These are phyloP conservation scores for Xanthoparmelia taractica DNA, from an alignment of 495 filamentous ascomycete species.

Conservation along the genomic window DNA sequence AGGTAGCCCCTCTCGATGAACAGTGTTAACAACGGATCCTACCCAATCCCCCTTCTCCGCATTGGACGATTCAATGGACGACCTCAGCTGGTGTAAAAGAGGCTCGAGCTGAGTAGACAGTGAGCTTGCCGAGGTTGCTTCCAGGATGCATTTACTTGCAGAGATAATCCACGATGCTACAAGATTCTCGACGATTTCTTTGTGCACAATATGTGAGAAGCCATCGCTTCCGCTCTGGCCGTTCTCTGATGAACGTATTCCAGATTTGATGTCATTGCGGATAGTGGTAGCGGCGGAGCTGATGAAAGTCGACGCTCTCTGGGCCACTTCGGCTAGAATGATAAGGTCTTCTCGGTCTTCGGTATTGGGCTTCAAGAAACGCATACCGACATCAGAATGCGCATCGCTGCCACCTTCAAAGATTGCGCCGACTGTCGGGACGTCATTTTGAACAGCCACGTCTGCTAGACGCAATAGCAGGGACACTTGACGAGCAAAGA, in stretches of 20 bases:
- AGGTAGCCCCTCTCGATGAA: constrained; percentile 29
- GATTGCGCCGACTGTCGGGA: not conserved
- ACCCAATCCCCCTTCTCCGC: constrained; percentile 32
- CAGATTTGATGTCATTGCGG: constrained; percentile 57
- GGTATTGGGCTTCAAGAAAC: constrained; percentile 6
- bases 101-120: constrained; percentile 30
- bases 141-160: constrained; percentile 66
- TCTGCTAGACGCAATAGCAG: constrained; percentile 78
- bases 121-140: constrained; percentile 63
- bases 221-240: constrained; percentile 23
- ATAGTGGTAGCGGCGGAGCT: constrained; percentile 68
- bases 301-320: constrained; percentile 71
- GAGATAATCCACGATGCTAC: constrained; percentile 81
- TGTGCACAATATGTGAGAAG: constrained; percentile 8
- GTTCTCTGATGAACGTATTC: constrained; percentile 5
- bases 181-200: constrained; percentile 66
- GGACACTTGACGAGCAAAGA: constrained; percentile 83
- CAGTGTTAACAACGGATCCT: not conserved
- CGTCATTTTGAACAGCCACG: constrained; percentile 32
- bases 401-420: not conserved
- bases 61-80: constrained; percentile 29
- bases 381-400: not conserved
- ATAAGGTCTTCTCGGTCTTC: constrained; percentile 66
- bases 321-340: constrained; percentile 72
- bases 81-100: constrained; percentile 19